phyloP scores from a whole-genome alignment of 495 filamentous ascomycete species.

The Penicillium crystallinum region DNA sequence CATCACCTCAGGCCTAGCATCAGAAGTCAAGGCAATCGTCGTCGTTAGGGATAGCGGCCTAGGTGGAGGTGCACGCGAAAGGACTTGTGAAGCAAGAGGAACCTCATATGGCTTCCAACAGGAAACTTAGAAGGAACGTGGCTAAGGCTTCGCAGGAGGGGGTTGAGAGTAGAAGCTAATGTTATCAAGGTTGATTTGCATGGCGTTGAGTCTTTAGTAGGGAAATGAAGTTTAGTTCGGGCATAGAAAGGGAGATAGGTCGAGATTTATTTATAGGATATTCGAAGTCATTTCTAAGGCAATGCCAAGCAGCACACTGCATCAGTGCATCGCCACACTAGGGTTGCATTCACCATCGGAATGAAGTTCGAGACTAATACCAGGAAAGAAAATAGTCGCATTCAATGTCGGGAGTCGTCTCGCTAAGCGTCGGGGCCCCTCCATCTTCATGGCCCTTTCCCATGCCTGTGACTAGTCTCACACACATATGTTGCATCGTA shows the following conservation, averaged over 20 bases:
- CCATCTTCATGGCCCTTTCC: background rate
- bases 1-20: background rate
- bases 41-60: background rate
- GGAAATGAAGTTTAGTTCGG: background rate
- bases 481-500: too few relatives aligned
- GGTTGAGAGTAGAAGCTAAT: slow-evolving; percentile 5
- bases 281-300: background rate
- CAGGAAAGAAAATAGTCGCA: background rate
- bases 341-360: background rate
- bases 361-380: too few relatives aligned
- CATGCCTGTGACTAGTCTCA: too few relatives aligned
- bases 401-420: background rate
- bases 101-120: background rate
- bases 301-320: background rate
- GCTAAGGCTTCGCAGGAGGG: background rate
- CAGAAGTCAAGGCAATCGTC: background rate
- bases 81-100: background rate
- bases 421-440: background rate
- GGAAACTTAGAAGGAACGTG: background rate
- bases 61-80: background rate
- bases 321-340: background rate
- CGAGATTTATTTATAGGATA: background rate
- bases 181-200: background rate
- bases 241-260: background rate
- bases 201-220: background rate